Percentiles rank a stretch among this genome's conserved stretches.
Conservation (phyloP, 345 rosid genomes). For the Euphorbia peplus region DNA sequence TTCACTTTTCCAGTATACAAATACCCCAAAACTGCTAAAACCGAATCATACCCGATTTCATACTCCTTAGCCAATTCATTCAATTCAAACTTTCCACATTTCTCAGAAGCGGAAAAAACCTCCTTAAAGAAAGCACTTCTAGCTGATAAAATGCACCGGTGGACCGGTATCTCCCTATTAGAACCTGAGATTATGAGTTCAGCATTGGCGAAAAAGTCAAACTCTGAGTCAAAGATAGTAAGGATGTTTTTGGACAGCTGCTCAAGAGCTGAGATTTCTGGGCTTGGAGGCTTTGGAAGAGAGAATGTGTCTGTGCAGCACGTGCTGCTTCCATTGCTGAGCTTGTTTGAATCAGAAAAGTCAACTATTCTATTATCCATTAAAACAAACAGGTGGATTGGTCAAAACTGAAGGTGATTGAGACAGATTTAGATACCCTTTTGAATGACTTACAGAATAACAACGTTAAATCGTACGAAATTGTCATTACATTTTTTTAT, state of each 20-base stretch:
- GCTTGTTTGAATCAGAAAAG: conserved; percentile 64
- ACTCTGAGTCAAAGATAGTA: conserved; percentile 46
- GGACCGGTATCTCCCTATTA: conserved; percentile 49
- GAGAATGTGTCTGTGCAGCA: conserved; percentile 31
- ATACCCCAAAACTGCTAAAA: conserved; percentile 54
- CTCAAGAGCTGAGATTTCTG: conserved; percentile 45
- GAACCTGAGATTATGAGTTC: conserved; percentile 48
- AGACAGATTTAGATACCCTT: neutral
- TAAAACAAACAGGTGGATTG: neutral
- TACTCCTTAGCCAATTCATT: conserved; percentile 56
- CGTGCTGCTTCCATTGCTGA: conserved; percentile 55
- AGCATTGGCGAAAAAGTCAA: conserved; percentile 60
- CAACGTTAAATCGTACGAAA: neutral
- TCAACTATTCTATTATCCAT: conserved; percentile 49
- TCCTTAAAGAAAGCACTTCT: conserved; percentile 57
- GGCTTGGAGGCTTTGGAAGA: conserved; percentile 4
- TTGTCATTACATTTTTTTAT: too few relatives aligned
- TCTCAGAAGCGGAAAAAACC: conserved; percentile 36
- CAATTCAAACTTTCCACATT: conserved; percentile 40
- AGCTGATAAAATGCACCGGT: conserved; percentile 73
- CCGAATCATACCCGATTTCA: conserved; percentile 53
- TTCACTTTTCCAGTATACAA: conserved; percentile 66
- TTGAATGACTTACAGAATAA: neutral
- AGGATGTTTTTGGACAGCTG: conserved; percentile 56
- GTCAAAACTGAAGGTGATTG: neutral